These are phyloP conservation scores for Leccinum insolens DNA, from an alignment of 1,284 basidiomycete genomes.

Conservation along the genomic window DNA sequence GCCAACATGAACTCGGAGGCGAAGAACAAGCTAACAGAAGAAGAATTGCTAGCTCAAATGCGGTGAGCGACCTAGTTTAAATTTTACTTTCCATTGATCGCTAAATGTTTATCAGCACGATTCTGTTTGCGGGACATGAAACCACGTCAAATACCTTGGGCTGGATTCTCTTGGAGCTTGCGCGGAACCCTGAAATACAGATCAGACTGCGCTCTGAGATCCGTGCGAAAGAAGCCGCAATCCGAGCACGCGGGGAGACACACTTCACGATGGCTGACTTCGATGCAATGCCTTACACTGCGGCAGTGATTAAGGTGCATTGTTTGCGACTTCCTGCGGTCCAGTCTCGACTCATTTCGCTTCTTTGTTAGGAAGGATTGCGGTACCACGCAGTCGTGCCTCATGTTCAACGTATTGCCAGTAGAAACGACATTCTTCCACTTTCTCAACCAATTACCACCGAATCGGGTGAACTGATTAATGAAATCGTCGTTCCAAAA, in stretches of 20 bases:
- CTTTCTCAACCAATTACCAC: constrained; percentile 44
- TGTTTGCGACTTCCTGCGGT: background rate
- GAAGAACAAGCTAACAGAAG: constrained; percentile 46
- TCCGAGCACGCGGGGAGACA: constrained; percentile 41
- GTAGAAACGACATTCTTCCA: constrained; percentile 45
- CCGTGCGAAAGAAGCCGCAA: constrained; percentile 32
- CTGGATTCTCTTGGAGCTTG: constrained; percentile 47
- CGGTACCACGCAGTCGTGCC: constrained; percentile 41
- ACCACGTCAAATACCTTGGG: constrained; percentile 48
- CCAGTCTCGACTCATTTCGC: background rate
- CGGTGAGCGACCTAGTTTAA: constrained; percentile 32
- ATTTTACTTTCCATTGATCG: background rate
- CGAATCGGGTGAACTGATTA: constrained; percentile 37
- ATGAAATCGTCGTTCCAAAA: constrained; percentile 37
- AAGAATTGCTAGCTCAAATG: constrained; percentile 60
- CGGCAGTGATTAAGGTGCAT: constrained; percentile 53
- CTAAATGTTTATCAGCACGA: constrained; percentile 28
- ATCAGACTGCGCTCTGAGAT: constrained; percentile 45
- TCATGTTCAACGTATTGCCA: constrained; percentile 38
- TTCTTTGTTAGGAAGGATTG: constrained; percentile 38
- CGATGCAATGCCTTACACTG: constrained; percentile 53
- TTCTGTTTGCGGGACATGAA: constrained; percentile 54
- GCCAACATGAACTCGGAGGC: constrained; percentile 53
- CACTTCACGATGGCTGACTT: constrained; percentile 48
- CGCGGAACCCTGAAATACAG: constrained; percentile 42